Conservation (phyloP, 345 rosid species). For the Boechera retrofracta region DNA sequence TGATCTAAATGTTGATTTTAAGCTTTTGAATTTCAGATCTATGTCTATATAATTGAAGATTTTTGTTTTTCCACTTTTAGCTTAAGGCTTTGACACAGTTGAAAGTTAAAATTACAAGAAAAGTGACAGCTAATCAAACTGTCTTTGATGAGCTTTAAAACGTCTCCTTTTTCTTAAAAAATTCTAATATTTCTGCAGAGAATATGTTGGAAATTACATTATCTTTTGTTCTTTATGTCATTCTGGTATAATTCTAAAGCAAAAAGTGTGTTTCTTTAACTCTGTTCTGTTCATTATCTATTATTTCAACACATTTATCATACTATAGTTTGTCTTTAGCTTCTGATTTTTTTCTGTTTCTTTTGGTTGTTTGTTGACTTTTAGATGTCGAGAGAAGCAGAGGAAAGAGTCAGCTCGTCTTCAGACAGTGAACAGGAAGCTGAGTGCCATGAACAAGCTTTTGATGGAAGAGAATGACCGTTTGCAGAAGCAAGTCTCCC, state of each 20-base stretch:
- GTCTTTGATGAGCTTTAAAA: constrained; percentile 42
- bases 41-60: neutral
- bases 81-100: constrained; percentile 26
- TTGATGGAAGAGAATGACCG: constrained; percentile 99
- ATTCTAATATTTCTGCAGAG: neutral
- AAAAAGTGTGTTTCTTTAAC: constrained; percentile 33
- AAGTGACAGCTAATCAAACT: constrained; percentile 45
- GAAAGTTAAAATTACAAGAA: constrained; percentile 24
- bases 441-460: constrained; percentile 93
- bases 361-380: constrained; percentile 8
- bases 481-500: constrained; percentile 96
- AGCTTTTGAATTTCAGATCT: constrained; percentile 45
- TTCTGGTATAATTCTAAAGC: constrained; percentile 35
- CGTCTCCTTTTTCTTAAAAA: neutral
- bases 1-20: constrained; percentile 12
- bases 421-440: constrained; percentile 89
- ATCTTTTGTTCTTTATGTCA: constrained; percentile 46
- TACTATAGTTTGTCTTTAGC: constrained; percentile 31
- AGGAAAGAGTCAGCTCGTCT: constrained; percentile 98
- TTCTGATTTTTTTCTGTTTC: neutral
- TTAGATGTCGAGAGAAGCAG: constrained; percentile 98
- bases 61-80: neutral
- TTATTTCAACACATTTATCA: constrained; percentile 32
- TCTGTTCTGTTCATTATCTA: constrained; percentile 27
- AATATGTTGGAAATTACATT: constrained; percentile 45